These are phyloP conservation scores for Colletotrichum costaricense DNA, from an alignment of 2,329 filamentous ascomycete genomes.

Conservation along the genomic window DNA sequence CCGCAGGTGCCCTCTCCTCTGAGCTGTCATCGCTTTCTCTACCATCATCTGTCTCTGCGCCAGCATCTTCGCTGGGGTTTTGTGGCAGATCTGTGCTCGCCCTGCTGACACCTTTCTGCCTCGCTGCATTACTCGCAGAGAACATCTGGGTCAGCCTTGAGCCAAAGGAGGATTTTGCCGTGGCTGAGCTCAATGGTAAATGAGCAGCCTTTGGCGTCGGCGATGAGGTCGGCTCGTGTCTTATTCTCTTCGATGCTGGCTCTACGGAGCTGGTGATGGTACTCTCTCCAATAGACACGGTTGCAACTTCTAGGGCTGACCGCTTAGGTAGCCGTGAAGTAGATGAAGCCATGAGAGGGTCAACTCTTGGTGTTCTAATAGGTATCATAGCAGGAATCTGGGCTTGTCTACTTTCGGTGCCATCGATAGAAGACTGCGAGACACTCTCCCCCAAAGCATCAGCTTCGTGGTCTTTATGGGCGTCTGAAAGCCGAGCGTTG, in stretches of 20 bases:
- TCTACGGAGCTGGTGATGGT: conserved; percentile 76
- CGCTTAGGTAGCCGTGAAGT: conserved; percentile 59
- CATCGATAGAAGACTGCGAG: neutral
- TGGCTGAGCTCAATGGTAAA: neutral
- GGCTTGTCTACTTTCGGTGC: conserved; percentile 30
- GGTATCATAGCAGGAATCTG: conserved; percentile 36
- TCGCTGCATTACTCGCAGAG: conserved; percentile 44
- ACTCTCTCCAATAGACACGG: conserved; percentile 78
- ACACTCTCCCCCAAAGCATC: neutral
- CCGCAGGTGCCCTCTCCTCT: neutral
- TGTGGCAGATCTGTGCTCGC: neutral
- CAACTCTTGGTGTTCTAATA: conserved; percentile 6
- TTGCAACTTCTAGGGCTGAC: conserved; percentile 70
- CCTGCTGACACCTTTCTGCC: neutral
- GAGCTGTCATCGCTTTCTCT: neutral
- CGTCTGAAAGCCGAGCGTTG: conserved; percentile 47
- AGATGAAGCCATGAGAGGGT: neutral
- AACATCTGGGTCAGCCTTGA: conserved; percentile 58
- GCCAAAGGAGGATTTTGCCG: conserved; percentile 51
- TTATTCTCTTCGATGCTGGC: conserved; percentile 55
- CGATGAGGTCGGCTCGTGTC: neutral
- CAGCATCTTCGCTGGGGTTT: neutral
- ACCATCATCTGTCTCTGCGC: neutral
- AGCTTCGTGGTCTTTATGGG: conserved; percentile 39
- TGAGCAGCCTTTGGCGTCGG: neutral